Evolutionary conservation across 495 filamentous ascomycete genomes (phyloP), one percentile per base, ranked within the genome.

Genomic region (Aspergillus bridgeri): DNA sequence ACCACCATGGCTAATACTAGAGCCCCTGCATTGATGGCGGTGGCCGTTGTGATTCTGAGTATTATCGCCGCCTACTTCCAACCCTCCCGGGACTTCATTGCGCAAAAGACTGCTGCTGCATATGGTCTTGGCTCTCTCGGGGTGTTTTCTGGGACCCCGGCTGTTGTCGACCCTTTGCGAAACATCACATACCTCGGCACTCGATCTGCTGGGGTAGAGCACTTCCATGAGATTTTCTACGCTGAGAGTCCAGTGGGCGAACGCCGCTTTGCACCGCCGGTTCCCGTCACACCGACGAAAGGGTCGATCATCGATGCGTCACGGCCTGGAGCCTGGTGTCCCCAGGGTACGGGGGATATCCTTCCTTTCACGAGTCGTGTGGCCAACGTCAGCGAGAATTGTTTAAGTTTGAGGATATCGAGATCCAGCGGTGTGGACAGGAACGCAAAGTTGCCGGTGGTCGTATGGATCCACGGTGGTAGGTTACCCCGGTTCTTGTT

Each of bases 171-270:
- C 22, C 9, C 19, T 6, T 8, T 23, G 22, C 58, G 47, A 8
- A 21, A 58, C 2, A 56, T 64, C 51, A 60, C 55, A 20, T 64
- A 61, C 42, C 27, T 29, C 2, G 59, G 59, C 5, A 61, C 52
- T 29, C 17, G 13, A 3, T 48, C 47, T 13, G 15, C 29, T 13
- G 70, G 65, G 0, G 62, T 80, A 25, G 77, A 81, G 20, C 70
- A 70, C 7, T 81, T 79, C 59, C 66, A 76, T 11, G 72, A 71
- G 27, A 76, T 81, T 23, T 73, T 73, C 19, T 81, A 73, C 53
- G 79, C 71, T 1, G 47, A 77, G 56, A 72, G 73, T 48, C 79
- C 78, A 4, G 47, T 65, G 15, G 78, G 75, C 2, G 25, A 59
- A 6, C 70, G 75, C 19, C 71, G 77, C 9, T 81, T 81, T 62